Evolutionary conservation across 73 alveolate genomes (phyloP).

Genomic region (Loxodes magnus): DNA sequence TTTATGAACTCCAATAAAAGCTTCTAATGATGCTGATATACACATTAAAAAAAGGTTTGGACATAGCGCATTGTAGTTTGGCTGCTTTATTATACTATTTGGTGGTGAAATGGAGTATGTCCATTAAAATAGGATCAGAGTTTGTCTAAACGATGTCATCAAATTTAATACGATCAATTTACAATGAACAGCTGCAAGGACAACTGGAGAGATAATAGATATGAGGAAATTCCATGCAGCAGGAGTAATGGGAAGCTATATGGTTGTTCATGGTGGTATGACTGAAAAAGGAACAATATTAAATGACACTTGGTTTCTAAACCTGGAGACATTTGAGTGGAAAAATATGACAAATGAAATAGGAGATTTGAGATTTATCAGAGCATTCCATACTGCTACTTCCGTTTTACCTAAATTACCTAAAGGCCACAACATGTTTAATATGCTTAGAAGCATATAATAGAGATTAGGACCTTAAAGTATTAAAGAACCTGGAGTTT

Average conservation of each 20-base stretch:
- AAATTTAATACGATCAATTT: background rate
- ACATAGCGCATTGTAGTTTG: background rate
- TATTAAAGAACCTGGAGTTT: constrained; percentile 1
- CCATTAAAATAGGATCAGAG: background rate
- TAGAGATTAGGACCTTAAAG: background rate
- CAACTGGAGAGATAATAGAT: background rate
- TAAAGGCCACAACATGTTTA: background rate
- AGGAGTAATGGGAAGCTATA: background rate
- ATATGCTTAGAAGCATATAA: background rate
- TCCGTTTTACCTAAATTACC: background rate
- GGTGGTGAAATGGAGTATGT: constrained; percentile 1
- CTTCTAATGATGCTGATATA: background rate
- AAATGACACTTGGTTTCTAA: background rate
- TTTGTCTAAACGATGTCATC: background rate
- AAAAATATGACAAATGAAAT: background rate
- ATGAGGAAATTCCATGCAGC: background rate
- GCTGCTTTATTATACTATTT: background rate
- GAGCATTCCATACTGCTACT: constrained; percentile 2
- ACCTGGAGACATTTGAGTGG: background rate
- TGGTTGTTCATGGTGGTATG: background rate
- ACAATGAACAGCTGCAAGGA: background rate
- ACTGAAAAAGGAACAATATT: background rate
- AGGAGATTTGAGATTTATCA: background rate
- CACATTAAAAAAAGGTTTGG: constrained; percentile 2
- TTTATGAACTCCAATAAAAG: background rate